Base-by-base conservation (phyloP, 805 yeast species). In the Kuraishia molischiana region DNA sequence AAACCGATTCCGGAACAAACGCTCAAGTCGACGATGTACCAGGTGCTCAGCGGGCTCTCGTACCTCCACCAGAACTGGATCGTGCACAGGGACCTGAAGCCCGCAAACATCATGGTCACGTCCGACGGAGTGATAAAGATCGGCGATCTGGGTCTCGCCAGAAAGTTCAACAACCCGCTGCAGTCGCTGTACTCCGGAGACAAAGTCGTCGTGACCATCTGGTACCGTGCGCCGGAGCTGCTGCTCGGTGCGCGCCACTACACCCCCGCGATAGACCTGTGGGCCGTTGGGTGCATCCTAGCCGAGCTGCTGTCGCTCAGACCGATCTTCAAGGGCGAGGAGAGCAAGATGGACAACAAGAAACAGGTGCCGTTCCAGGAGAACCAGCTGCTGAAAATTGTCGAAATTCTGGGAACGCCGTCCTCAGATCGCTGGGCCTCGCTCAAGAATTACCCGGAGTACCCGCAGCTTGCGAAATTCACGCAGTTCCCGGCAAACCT, bases 301-400 rank as follows among this genome's bases (percentile, higher is more conserved):
- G 97, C 96, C 0, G 99, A 92, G 54, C 62, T 92, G 37, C 64
- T 92, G 11, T 85, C 95, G 1, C 60, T 92, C 24, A 64, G 95
- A 48, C 99, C 99, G 0, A 79, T 92, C 8, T 92, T 92, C 63
- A 92, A 92, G 56, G 98, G 98, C 38, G 98, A 92, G 59, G 99
- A 92, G 53, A 92, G 95, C 11, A 90, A 90, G 49, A 83, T 90
- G 72, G 97, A 89, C 55, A 84, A 83, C 47, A 90, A 87, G 52
- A 89, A 90, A 52, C 81, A 78, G 39, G 89, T 90, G 4, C 97
- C 97, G 2, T 92, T 92, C 58, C 98, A 92, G 58, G 78, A 82
- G 41, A 89, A 85, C 53, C 99, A 92, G 61, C 70, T 90, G 53
- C 82, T 84, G 50, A 87, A 86, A 54, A 89, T 92, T 19, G 66